Base-by-base conservation (phyloP, 768 basidiomycete species). In the Glaciozyma antarctica region DNA sequence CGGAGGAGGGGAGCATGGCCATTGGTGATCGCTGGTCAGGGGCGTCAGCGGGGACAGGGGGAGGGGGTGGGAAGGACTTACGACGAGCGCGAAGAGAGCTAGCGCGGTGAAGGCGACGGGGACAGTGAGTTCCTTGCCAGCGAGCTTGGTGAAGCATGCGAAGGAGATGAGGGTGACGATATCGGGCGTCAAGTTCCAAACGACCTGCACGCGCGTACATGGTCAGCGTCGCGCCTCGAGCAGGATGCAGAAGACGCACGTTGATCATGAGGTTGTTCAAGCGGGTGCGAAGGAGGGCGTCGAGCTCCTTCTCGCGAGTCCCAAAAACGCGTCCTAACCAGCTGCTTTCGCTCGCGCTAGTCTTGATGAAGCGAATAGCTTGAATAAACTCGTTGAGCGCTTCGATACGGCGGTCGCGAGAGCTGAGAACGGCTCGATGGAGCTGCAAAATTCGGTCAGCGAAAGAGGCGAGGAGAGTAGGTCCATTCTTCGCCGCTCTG, bases 101-200 rank as follows among this genome's bases (percentile, higher is more conserved):
- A 97, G 87, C 0, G 89, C 85, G 47, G 92, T 94, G 74, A 94
- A 94, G 0, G 92, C 92, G 26, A 83, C 81, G 9, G 86, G 81
- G 58, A 92, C 81, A 0, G 88, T 86, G 57, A 97, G 75, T 74
- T 88, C 78, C 58, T 88, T 83, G 1, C 88, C 87, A 70, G 81
- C 82, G 72, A 83, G 26, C 41, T 62, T 43, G 28, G 63, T 62
- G 61, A 58, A 66, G 60, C 62, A 63, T 1, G 60, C 60, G 63
- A 70, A 64, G 8, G 68, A 58, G 51, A 70, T 53, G 47, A 70
- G 38, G 59, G 62, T 69, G 61, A 65, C 63, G 21, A 66, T 49
- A 41, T 65, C 68, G 24, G 68, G 68, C 0, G 62, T 49, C 16
- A 66, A 49, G 60, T 63, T 64, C 68, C 68, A 70, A 8, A 69